Base-by-base conservation (phyloP, 768 basidiomycete genomes). In the Termitomyces sp. region DNA sequence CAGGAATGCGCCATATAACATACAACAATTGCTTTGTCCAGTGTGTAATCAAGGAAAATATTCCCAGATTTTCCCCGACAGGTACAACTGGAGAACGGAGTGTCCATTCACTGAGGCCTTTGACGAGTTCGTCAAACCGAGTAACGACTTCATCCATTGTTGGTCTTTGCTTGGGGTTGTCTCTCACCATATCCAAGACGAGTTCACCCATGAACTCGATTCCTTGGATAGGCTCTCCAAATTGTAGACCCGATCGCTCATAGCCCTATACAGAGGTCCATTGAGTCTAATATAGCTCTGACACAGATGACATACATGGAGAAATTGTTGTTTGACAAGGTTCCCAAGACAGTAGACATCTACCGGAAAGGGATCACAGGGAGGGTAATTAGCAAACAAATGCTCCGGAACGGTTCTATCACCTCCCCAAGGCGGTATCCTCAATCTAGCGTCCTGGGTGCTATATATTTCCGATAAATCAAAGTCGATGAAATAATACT, bases 261-360 rank as follows among this genome's bases (percentile, higher is more conserved):
- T 10, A 10, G 7, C 32, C 14, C 45, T 35, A 35, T 46, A 22
- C 1, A 37, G 14, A 26, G 12, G 11, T 45, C 19, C 2, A 22
- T 7, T 37, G 0, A 38, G 24, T 17, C 17, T 15, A 11, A 40
- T 41, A 5, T 14, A 3, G 15, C 9, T 4, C 22, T 17, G 3
- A 32, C 10, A 21, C 8, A 26, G 12, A 49, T 0, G 8, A 17
- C 56, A 32, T 44, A 64, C 56, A 21, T 59, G 52, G 2, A 58
- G 41, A 11, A 62, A 57, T 17, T 43, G 42, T 37, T 59, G 38
- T 10, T 37, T 60, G 38, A 71, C 66, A 6, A 67, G 17, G 35
- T 74, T 72, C 0, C 70, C 71, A 1, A 75, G 42, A 15, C 67
- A 70, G 56, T 72, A 76, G 12, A 75, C 57, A 37, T 76, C 74